phyloP scores from a whole-genome alignment of 306 rosid genomes.

The Dryas octopetala region DNA sequence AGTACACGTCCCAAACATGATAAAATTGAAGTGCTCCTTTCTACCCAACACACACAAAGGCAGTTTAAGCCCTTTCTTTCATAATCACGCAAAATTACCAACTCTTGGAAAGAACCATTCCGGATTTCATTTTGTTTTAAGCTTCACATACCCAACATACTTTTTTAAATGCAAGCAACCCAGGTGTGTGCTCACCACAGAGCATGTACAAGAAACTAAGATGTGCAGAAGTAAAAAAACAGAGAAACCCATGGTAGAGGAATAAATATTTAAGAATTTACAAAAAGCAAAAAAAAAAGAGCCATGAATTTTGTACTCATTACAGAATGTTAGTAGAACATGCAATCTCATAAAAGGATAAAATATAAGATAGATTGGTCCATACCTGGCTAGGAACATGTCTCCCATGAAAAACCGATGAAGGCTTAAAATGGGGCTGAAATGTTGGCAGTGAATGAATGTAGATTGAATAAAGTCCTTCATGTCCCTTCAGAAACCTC shows the following conservation, averaged over 20 bases:
- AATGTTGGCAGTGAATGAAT: constrained; percentile 83
- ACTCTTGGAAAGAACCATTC: not conserved
- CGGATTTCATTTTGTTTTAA: not conserved
- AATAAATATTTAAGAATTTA: not conserved
- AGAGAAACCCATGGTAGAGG: not conserved
- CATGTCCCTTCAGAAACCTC: constrained; percentile 81
- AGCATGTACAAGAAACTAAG: not conserved
- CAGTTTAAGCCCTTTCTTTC: not conserved
- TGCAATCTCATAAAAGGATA: not conserved
- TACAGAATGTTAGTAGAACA: not conserved
- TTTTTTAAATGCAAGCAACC: not conserved
- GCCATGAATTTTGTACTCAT: not conserved
- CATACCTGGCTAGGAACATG: constrained; percentile 95
- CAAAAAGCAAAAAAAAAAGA: not conserved
- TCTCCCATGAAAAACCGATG: constrained; percentile 66
- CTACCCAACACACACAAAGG: not conserved
- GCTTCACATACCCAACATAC: not conserved
- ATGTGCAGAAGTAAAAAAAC: not conserved
- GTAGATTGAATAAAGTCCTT: constrained; percentile 59
- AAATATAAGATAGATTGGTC: constrained; percentile 6
- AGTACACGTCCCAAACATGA: not conserved
- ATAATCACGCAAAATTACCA: not conserved
- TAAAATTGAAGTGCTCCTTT: not conserved
- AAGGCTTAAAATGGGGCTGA: constrained; percentile 50
- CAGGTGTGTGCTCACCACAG: not conserved